phyloP scores from a whole-genome alignment of 1,284 basidiomycete genomes.

The Ceratorhiza oryzae-sativae region DNA sequence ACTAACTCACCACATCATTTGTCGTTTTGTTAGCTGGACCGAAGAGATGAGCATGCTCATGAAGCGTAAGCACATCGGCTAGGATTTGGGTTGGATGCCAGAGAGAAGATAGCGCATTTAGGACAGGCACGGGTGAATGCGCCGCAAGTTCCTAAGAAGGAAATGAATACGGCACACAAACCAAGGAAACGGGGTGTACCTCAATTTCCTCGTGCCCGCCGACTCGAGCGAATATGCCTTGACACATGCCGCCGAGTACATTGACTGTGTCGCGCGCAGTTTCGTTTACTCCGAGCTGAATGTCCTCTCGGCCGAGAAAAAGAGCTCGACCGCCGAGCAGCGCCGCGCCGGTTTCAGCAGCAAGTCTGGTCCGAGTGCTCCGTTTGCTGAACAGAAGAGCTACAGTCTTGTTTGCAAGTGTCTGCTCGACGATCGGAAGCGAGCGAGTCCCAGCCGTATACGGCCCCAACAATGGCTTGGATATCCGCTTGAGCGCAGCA shows the following conservation, averaged over 20 bases:
- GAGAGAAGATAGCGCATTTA: conserved; percentile 93
- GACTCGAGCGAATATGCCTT: conserved; percentile 97
- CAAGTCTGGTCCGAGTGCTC: conserved; percentile 89
- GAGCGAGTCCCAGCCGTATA: conserved; percentile 30
- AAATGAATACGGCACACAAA: conserved; percentile 1
- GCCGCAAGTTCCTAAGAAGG: conserved; percentile 77
- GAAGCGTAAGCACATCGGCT: conserved; percentile 90
- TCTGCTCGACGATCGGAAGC: conserved; percentile 38
- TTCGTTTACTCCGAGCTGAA: conserved; percentile 98
- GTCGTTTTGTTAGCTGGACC: conserved; percentile 41
- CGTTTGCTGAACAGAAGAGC: conserved; percentile 94
- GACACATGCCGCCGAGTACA: conserved; percentile 92
- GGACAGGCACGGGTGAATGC: conserved; percentile 89
- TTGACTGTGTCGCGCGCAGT: conserved; percentile 82
- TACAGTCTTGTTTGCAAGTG: conserved; percentile 69
- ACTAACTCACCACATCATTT: conserved; percentile 19
- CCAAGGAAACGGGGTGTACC: conserved; percentile 56
- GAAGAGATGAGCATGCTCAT: conserved; percentile 74
- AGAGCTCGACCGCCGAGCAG: conserved; percentile 89
- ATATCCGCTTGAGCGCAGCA: conserved; percentile 65
- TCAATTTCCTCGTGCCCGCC: conserved; percentile 92
- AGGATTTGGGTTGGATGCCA: conserved; percentile 98
- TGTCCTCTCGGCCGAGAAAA: conserved; percentile 91
- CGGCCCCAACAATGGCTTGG: conserved; percentile 65
- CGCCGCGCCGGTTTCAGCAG: conserved; percentile 81